Percentiles rank a stretch among this genome's conserved stretches.
Conservation (phyloP, 176 grass and related monocot species). For the Panicum miliaceum region DNA sequence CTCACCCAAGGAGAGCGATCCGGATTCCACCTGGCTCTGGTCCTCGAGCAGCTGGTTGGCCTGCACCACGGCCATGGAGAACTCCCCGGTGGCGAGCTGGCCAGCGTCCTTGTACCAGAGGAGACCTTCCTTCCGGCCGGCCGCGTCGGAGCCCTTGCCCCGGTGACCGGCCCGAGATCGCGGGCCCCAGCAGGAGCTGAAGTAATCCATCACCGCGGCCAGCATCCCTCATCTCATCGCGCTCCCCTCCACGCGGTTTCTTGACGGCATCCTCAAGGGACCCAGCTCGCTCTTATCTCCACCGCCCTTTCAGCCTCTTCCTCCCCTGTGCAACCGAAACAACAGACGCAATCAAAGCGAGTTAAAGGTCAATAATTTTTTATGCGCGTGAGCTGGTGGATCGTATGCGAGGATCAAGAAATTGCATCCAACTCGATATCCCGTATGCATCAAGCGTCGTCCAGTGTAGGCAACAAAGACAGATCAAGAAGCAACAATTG, state of each 20-base stretch:
- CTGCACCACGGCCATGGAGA: slow-evolving; percentile 95
- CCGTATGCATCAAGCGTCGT: background rate
- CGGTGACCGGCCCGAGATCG: slow-evolving; percentile 40
- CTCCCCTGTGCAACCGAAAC: background rate
- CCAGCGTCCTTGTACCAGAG: slow-evolving; percentile 90
- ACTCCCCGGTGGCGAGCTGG: slow-evolving; percentile 65
- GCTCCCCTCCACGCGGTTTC: slow-evolving; percentile 47
- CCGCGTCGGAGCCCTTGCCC: slow-evolving; percentile 54
- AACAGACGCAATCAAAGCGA: slow-evolving; percentile 27
- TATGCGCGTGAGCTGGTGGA: slow-evolving; percentile 10
- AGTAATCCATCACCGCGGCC: slow-evolving; percentile 64
- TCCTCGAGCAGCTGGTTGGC: slow-evolving; percentile 90
- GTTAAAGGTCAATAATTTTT: slow-evolving; percentile 6
- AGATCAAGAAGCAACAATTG: slow-evolving; percentile 38
- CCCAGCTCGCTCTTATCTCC: slow-evolving; percentile 25
- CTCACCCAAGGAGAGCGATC: slow-evolving; percentile 59
- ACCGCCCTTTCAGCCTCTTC: slow-evolving; percentile 11
- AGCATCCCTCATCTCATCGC: slow-evolving; percentile 72
- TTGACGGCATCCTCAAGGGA: slow-evolving; percentile 36
- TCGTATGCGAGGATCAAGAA: slow-evolving; percentile 34
- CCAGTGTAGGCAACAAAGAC: slow-evolving; percentile 23
- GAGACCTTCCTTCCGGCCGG: slow-evolving; percentile 70
- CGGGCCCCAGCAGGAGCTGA: slow-evolving; percentile 75
- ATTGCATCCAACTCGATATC: slow-evolving; percentile 2
- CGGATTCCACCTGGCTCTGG: slow-evolving; percentile 84